These are phyloP conservation scores for Ailanthus altissimus DNA, from an alignment of 345 rosid genomes.

Conservation along the genomic window DNA sequence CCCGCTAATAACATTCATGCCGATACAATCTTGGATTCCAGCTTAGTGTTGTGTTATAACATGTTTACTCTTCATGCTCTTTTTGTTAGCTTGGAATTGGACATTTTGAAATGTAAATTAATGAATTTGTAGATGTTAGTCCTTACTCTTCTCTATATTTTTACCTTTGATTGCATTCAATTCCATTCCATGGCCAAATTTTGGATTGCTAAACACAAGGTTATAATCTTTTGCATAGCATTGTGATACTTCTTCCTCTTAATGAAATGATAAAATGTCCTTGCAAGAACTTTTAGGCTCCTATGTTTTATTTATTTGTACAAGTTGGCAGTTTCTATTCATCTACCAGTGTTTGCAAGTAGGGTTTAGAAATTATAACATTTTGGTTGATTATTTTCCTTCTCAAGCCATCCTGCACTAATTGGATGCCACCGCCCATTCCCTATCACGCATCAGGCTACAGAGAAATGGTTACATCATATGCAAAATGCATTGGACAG, in stretches of 20 bases:
- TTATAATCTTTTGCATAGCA: background rate
- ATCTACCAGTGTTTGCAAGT: background rate
- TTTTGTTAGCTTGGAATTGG: background rate
- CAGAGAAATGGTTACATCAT: constrained; percentile 83
- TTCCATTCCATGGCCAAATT: background rate
- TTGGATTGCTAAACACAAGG: background rate
- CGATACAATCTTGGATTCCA: background rate
- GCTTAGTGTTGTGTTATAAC: background rate
- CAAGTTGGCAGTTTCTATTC: background rate
- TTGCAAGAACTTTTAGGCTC: no score
- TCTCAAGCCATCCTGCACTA: constrained; percentile 81
- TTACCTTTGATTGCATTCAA: background rate
- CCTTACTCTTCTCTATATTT: background rate
- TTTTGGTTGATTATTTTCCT: background rate
- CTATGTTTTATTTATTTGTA: background rate
- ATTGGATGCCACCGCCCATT: constrained; percentile 87
- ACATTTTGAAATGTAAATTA: background rate
- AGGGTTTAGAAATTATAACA: background rate
- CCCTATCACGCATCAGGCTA: constrained; percentile 80
- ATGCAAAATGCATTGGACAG: constrained; percentile 80
- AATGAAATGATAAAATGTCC: background rate
- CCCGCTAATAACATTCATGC: background rate
- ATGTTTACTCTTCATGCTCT: background rate
- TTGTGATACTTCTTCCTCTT: background rate
- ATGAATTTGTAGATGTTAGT: constrained; percentile 5